Evolutionary conservation across 768 basidiomycete species (phyloP), one percentile per base, ranked within the genome.

Genomic region (Suillus subalutaceus): DNA sequence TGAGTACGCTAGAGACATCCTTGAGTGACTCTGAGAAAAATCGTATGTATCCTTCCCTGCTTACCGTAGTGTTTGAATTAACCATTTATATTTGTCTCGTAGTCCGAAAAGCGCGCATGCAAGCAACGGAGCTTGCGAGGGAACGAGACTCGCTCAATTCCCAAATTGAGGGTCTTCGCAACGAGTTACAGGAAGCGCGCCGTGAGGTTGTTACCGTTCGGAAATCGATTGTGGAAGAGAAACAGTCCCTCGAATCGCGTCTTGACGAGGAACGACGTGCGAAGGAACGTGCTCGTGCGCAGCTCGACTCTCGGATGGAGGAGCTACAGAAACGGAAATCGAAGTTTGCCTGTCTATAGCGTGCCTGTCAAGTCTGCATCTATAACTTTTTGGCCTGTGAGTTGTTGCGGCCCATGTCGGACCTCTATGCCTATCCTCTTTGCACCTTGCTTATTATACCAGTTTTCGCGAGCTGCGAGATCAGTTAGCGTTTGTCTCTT

Each of bases 81-180:
- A 57, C 69, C 66, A 55, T 63, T 69, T 37, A 48, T 68, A n/a
- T 64, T 59, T 53, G 58, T 52, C 40, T 38, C 64, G 41, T 72
- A 95, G 93, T 97, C 64, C 92, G 96, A 67, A 97, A 97, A 79
- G 91, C 94, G 7, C 92, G 95, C 44, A 90, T 94, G 88, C 95
- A 96, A 75, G 93, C 94, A 23, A 94, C 92, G 64, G 95, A 97
- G 73, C 80, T 96, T 46, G 91, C 91, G 12, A 86, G 91, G 60
- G 95, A 97, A 77, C 88, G 95, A 55, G 95, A 96, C 77, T 84
- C 84, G 46, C 81, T 93, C 64, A 89, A 80, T 66, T 72, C 77
- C 53, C 89, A 93, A 77, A 78, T 92, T 65, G 88, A 90, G 41
- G 74, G 82, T 40, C 84, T 96, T 37, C 88, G 90, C 57, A 84